phyloP scores from a whole-genome alignment of 2,329 filamentous ascomycete species.

The Neoascochyta sp. region DNA sequence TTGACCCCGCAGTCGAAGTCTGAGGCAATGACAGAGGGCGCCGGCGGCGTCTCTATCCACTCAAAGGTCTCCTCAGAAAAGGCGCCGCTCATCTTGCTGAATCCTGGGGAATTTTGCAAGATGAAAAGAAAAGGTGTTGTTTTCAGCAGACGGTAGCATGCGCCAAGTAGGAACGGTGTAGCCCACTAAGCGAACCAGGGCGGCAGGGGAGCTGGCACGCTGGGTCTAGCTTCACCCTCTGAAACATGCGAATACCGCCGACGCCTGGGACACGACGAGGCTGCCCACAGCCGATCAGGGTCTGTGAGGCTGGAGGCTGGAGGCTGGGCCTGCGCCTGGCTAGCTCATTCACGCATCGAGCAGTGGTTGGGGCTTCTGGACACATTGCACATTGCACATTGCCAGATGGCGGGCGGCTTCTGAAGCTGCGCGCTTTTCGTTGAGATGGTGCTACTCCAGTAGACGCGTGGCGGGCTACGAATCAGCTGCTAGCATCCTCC shows the following conservation, averaged over 20 bases:
- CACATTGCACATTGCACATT: too few relatives aligned
- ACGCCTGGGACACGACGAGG: too few relatives aligned
- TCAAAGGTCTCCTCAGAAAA: conserved; percentile 57
- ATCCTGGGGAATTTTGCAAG: conserved; percentile 31
- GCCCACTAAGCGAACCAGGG: conserved; percentile 20
- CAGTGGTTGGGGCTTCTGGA: too few relatives aligned
- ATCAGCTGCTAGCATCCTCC: conserved; percentile 25
- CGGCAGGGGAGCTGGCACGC: conserved; percentile 14
- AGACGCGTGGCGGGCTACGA: conserved; percentile 7
- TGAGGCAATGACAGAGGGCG: conserved; percentile 50
- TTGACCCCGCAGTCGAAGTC: conserved; percentile 57
- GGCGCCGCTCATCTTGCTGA: conserved; percentile 35
- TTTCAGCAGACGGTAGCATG: conserved; percentile 17
- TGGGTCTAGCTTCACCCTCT: conserved; percentile 20
- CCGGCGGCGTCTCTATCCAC: conserved; percentile 62
- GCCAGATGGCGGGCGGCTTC: too few relatives aligned
- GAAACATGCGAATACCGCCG: too few relatives aligned
- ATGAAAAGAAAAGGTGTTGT: conserved; percentile 20
- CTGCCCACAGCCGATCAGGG: too few relatives aligned
- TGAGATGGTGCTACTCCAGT: conserved; percentile 9
- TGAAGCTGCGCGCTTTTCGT: too few relatives aligned
- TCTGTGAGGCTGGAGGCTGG: too few relatives aligned
- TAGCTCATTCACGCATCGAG: too few relatives aligned
- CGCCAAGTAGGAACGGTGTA: conserved; percentile 32
- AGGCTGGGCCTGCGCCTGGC: too few relatives aligned